Evolutionary conservation across 441 rosid genomes (phyloP).

Genomic region (Metrosideros polymorpha): DNA sequence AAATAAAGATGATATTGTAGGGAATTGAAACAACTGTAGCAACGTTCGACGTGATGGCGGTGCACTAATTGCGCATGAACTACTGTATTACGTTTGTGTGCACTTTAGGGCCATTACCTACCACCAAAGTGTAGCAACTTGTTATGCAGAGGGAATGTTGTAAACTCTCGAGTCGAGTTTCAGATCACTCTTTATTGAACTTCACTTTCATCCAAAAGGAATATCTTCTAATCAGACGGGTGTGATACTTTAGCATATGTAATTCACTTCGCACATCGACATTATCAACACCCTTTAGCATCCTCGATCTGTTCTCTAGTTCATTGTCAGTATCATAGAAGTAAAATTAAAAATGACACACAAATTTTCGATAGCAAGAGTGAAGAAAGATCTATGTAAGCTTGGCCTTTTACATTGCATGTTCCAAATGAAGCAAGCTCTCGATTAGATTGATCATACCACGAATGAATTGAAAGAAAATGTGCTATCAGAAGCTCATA

Average conservation of each 20-base stretch:
- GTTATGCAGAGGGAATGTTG: neutral
- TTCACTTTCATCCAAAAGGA: neutral
- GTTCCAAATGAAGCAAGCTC: neutral
- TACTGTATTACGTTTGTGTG: too few relatives aligned
- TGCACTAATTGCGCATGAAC: too few relatives aligned
- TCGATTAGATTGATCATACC: neutral
- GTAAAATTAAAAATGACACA: neutral
- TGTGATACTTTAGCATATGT: accelerated
- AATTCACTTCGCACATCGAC: neutral
- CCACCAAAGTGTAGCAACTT: neutral
- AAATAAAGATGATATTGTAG: too few relatives aligned
- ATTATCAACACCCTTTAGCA: neutral
- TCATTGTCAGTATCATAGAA: neutral
- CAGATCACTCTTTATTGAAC: neutral
- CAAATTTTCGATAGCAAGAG: neutral
- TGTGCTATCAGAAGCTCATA: neutral
- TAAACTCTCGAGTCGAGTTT: neutral
- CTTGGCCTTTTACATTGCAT: neutral
- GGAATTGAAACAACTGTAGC: too few relatives aligned
- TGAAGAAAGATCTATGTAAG: neutral
- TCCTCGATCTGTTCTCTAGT: neutral
- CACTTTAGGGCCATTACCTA: neutral
- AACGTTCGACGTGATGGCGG: too few relatives aligned
- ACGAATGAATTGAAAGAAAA: neutral
- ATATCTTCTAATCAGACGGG: neutral